phyloP scores from a whole-genome alignment of 371 early-diverging fungal genomes.

The Rhizopus sp. region DNA sequence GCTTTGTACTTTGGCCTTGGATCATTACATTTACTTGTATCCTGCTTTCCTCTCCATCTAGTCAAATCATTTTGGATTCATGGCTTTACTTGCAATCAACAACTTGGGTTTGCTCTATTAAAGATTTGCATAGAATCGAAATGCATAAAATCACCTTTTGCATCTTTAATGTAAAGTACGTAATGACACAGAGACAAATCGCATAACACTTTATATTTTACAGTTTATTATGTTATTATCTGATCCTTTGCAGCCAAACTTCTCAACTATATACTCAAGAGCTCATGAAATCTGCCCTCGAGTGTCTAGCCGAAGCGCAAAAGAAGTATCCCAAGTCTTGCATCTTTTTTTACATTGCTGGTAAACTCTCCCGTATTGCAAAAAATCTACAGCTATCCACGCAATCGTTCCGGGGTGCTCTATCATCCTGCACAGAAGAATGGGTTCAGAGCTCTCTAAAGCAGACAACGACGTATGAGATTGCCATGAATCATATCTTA shows the following conservation, averaged over 20 bases:
- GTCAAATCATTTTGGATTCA: slow-evolving; percentile 41
- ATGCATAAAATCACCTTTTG: slow-evolving; percentile 52
- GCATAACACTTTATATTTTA: neutral
- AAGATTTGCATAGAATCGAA: slow-evolving; percentile 48
- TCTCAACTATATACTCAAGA: slow-evolving; percentile 29
- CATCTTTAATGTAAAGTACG: slow-evolving; percentile 49
- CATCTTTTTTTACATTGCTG: slow-evolving; percentile 53
- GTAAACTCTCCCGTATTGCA: slow-evolving; percentile 42
- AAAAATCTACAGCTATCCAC: slow-evolving; percentile 27
- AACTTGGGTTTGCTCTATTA: slow-evolving; percentile 55
- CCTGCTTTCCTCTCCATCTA: slow-evolving; percentile 50
- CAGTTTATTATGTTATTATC: slow-evolving; percentile 32
- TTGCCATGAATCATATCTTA: slow-evolving; percentile 48
- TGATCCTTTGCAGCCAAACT: slow-evolving; percentile 18
- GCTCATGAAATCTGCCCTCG: slow-evolving; percentile 35
- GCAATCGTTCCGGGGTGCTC: slow-evolving; percentile 27
- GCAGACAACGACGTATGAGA: slow-evolving; percentile 43
- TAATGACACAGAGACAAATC: neutral
- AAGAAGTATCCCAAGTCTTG: slow-evolving; percentile 47
- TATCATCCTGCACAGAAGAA: slow-evolving; percentile 23
- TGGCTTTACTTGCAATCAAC: slow-evolving; percentile 52
- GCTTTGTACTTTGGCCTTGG: slow-evolving; percentile 48
- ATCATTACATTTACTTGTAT: slow-evolving; percentile 51
- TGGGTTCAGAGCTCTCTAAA: slow-evolving; percentile 28
- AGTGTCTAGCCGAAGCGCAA: slow-evolving; percentile 46